Conservation (phyloP, 2,329 filamentous ascomycete species). For the Penicillium verrucosum region DNA sequence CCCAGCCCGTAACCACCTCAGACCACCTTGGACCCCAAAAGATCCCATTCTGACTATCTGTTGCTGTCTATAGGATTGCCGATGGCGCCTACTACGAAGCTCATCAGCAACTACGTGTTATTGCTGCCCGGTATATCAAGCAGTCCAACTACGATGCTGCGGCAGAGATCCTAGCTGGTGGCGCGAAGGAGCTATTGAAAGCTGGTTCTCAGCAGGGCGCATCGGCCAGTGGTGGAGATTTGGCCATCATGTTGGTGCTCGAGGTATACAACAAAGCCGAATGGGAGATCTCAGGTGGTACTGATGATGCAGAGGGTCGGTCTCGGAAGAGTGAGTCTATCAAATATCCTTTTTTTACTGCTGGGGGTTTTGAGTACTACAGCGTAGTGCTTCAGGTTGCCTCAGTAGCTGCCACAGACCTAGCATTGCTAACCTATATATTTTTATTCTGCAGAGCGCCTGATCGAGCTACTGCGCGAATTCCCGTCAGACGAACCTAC, state of each 20-base stretch:
- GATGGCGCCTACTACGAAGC: slow-evolving; percentile 97
- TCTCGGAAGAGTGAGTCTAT: slow-evolving; percentile 55
- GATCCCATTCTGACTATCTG: slow-evolving; percentile 13
- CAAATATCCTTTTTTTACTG: not conserved
- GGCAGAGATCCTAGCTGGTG: slow-evolving; percentile 79
- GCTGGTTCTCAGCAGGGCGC: slow-evolving; percentile 70
- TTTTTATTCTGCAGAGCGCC: slow-evolving; percentile 44
- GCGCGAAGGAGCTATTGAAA: slow-evolving; percentile 73
- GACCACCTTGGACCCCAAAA: not conserved
- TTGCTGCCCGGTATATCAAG: slow-evolving; percentile 91
- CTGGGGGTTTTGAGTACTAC: not conserved
- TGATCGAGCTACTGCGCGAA: slow-evolving; percentile 74
- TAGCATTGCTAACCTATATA: slow-evolving; percentile 6
- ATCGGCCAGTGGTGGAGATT: slow-evolving; percentile 85
- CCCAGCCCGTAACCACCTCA: not conserved
- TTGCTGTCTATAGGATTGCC: slow-evolving; percentile 59
- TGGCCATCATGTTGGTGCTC: slow-evolving; percentile 79
- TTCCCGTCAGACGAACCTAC: slow-evolving; percentile 84
- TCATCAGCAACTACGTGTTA: slow-evolving; percentile 94
- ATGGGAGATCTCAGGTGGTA: slow-evolving; percentile 56
- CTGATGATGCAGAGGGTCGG: slow-evolving; percentile 59
- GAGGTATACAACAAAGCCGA: slow-evolving; percentile 89
- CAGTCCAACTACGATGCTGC: slow-evolving; percentile 78
- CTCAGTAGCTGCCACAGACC: not conserved
- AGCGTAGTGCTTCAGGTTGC: not conserved